Conservation (phyloP, 768 basidiomycete genomes). For the Exsudoporus frostii region DNA sequence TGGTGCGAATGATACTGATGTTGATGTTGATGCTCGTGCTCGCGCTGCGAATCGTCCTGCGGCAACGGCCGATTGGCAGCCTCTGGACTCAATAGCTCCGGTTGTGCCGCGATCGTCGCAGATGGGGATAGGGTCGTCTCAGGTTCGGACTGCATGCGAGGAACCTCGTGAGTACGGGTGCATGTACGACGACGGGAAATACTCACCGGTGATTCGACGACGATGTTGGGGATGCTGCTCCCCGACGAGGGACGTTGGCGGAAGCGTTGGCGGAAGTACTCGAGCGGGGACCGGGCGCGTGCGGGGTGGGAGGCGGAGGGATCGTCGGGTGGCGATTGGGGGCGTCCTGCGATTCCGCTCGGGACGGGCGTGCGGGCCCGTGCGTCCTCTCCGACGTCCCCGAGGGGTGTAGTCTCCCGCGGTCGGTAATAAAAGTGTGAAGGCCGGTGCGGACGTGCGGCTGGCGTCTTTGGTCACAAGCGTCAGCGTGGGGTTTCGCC, state of each 20-base stretch:
- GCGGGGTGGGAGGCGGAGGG: conserved; percentile 1
- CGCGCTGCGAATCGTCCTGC: conserved; percentile 10
- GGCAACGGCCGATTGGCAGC: conserved; percentile 31
- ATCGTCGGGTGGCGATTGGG: conserved; percentile 4
- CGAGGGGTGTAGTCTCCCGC: conserved; percentile 31
- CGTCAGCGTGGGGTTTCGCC: conserved; percentile 5
- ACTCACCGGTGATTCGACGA: conserved; percentile 47
- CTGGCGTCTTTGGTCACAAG: conserved; percentile 14
- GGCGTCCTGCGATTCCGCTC: conserved; percentile 1
- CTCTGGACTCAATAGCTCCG: conserved; percentile 44
- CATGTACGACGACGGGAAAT: neutral
- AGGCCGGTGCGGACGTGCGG: conserved; percentile 9
- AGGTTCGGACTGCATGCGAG: conserved; percentile 36
- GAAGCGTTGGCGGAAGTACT: conserved; percentile 27
- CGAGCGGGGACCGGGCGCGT: conserved; percentile 17
- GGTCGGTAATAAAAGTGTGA: conserved; percentile 25
- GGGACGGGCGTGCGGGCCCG: conserved; percentile 17
- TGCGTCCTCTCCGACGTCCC: conserved; percentile 13
- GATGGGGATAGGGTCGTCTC: conserved; percentile 35
- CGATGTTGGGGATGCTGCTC: conserved; percentile 39
- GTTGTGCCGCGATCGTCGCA: conserved; percentile 31
- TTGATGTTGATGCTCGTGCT: neutral
- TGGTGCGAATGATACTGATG: conserved; percentile 2
- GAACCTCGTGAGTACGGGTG: neutral
- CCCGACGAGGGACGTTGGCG: conserved; percentile 33